These are phyloP conservation scores for Chaetomiaceae sp. DNA, from an alignment of 2,329 filamentous ascomycete species.

Conservation along the genomic window DNA sequence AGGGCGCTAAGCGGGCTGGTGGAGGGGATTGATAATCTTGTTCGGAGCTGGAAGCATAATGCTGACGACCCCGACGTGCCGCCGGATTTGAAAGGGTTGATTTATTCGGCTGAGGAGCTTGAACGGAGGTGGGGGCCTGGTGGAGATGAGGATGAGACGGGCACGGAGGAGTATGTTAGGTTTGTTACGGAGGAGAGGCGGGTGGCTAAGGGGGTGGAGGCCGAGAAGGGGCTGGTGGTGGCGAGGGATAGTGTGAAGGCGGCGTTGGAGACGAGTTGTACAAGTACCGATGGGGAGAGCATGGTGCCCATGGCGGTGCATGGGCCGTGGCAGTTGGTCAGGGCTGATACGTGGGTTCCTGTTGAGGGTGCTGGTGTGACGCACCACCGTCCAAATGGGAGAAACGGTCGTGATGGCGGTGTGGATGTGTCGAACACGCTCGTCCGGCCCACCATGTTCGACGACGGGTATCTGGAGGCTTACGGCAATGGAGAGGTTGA, in stretches of 20 bases:
- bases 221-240: background rate
- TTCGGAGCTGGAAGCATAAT: background rate
- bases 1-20: background rate
- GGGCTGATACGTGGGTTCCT: background rate
- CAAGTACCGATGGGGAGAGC: too few relatives aligned
- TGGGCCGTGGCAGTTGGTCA: constrained; percentile 5
- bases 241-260: background rate
- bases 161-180: background rate
- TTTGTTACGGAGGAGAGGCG: background rate
- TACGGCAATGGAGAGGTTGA: background rate
- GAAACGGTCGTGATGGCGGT: background rate
- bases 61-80: background rate
- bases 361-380: background rate
- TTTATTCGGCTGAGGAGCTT: background rate
- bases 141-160: background rate
- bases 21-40: background rate
- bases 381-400: constrained; percentile 4
- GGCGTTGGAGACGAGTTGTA: background rate
- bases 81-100: background rate
- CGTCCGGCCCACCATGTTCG: background rate
- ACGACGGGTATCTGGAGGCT: background rate
- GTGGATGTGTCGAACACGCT: background rate
- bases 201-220: background rate
- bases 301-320: background rate
- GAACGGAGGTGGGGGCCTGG: background rate